Base-by-base conservation (phyloP, 2,329 filamentous ascomycete genomes). In the Ophiosphaerella herpotricha region DNA sequence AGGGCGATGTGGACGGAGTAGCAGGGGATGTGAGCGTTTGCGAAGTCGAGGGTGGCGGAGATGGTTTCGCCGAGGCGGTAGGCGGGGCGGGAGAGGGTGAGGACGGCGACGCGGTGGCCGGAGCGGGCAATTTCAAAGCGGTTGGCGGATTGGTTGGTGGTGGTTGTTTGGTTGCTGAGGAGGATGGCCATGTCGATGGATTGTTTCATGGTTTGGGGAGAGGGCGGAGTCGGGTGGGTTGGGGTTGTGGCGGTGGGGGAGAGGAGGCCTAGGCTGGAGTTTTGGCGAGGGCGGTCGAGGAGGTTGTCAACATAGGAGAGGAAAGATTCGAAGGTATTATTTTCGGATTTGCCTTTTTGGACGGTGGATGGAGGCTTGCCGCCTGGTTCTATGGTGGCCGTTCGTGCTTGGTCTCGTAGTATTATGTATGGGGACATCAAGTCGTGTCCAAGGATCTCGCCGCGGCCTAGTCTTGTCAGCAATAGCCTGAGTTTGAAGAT, bases 101-200 rank as follows among this genome's bases (percentile, higher is more conserved):
- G 85, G 5, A 95, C 90, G 2, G 90, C 93, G 11, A 99, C 92
- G n/a, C 87, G 87, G 48, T 87, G 86, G n/a, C 92, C 92, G 65
- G 91, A 92, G 12, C 93, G 88, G 11, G 93, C 88, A 69, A 99
- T 97, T 68, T 96, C 92, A 70, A 97, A 99, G 34, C 91, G 86
- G 65, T 96, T 97, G n/a, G 88, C 84, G 67, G 89, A 92, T 62
- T 91, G 87, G 32, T 87, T 85, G n/a, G 84, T 82, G 38, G 84
- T 81, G 2, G 79, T 79, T 0, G 85, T 81, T 59, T 87, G 77
- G 60, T 73, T 72, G 65, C 71, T 76, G 54, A 90, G 86, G 45
- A 97, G 80, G 51, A 97, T 96, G 11, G 94, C 89, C 53, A 96
- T 81, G 67, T 97, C 90, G 63, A 99, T 96, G 16, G 90, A 86